A percentile compares a stretch with the other conserved stretches of the same genome.
These are phyloP conservation scores for Suillus americanus DNA, from an alignment of 768 basidiomycete genomes.

Conservation along the genomic window DNA sequence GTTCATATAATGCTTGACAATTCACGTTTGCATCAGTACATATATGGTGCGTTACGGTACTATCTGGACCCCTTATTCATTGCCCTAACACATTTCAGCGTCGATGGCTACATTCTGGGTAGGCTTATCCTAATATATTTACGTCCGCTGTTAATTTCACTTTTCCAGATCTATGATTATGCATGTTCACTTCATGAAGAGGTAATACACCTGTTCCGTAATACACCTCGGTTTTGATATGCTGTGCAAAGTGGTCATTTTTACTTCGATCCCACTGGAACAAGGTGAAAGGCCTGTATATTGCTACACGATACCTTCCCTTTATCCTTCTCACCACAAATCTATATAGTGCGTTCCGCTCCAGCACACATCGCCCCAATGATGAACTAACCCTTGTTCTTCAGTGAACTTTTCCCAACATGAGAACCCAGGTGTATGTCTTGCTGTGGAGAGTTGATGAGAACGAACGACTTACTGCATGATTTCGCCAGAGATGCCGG, in stretches of 20 bases:
- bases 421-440: neutral
- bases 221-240: neutral
- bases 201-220: neutral
- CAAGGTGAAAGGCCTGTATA: neutral
- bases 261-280: neutral
- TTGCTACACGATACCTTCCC: neutral
- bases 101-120: neutral
- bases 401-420: neutral
- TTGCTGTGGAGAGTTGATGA: neutral
- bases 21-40: neutral
- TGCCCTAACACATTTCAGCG: neutral
- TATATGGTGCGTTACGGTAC: neutral
- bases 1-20: neutral
- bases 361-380: neutral
- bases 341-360: slow-evolving; percentile 1
- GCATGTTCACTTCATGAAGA: neutral
- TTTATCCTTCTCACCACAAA: neutral
- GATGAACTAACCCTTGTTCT: neutral
- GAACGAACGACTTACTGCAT: neutral
- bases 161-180: neutral
- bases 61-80: neutral
- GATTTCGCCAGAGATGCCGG: neutral
- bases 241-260: neutral
- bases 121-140: neutral
- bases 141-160: neutral